These are phyloP conservation scores for Zhuliangozyma parablackwelliae DNA, from an alignment of 1,139 yeast species.

Conservation along the genomic window DNA sequence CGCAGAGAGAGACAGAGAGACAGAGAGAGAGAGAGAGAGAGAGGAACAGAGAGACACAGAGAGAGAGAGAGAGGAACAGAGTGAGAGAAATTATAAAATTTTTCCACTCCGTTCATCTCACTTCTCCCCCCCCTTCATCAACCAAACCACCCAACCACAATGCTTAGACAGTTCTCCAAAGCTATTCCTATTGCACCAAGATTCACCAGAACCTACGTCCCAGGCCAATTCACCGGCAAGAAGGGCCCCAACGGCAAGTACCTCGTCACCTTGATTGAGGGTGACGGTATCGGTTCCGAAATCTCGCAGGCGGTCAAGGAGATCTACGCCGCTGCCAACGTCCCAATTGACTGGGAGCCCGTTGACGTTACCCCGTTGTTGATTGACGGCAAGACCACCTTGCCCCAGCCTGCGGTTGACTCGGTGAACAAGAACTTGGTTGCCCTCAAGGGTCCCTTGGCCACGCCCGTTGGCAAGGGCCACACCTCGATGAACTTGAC, in stretches of 20 bases:
- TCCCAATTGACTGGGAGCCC: slow-evolving; percentile 95
- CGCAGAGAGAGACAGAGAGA: too few species aligned
- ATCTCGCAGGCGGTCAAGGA: slow-evolving; percentile 90
- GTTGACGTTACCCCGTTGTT: slow-evolving; percentile 94
- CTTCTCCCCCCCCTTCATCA: background rate
- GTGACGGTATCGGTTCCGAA: slow-evolving; percentile 98
- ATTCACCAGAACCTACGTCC: slow-evolving; percentile 43
- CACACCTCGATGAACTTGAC: slow-evolving; percentile 97
- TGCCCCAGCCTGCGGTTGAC: slow-evolving; percentile 88
- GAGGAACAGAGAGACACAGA: too few species aligned
- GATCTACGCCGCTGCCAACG: slow-evolving; percentile 87
- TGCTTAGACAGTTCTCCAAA: slow-evolving; percentile 44
- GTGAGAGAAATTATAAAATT: background rate
- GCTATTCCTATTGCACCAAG: slow-evolving; percentile 31
- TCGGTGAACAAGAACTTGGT: slow-evolving; percentile 89
- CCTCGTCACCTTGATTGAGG: slow-evolving; percentile 93
- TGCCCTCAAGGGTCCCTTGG: slow-evolving; percentile 96
- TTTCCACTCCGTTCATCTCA: slow-evolving; percentile 2
- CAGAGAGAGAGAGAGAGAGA: too few species aligned
- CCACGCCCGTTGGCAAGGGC: slow-evolving; percentile 98
- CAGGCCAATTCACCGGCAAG: slow-evolving; percentile 48
- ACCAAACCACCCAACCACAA: slow-evolving; percentile 9
- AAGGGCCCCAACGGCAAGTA: slow-evolving; percentile 62
- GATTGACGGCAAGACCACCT: slow-evolving; percentile 89
- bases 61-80: too few species aligned